Conservation (phyloP, 352 stramenopile species). For the Phytophthora sp. region DNA sequence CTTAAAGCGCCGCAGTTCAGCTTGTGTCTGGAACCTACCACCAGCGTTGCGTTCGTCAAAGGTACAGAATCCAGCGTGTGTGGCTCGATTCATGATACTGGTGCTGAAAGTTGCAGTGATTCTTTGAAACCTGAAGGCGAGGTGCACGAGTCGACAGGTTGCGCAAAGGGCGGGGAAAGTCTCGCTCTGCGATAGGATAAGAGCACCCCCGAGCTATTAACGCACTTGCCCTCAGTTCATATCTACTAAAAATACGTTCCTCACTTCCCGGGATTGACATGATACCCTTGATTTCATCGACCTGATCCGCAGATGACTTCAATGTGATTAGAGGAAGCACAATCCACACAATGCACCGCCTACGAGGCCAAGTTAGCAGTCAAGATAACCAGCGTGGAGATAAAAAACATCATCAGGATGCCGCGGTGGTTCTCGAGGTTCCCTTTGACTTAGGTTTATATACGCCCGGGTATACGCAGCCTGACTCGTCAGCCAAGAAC, state of each 20-base stretch:
- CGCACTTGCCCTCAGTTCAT: conserved; percentile 14
- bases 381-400: not conserved
- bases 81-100: conserved; percentile 57
- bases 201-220: conserved; percentile 28
- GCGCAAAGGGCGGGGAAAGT: not conserved
- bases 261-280: not conserved
- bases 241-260: conserved; percentile 36
- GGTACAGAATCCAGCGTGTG: conserved; percentile 69
- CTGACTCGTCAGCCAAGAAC: conserved; percentile 6
- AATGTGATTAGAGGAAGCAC: not conserved
- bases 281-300: no score
- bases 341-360: not conserved
- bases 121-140: not conserved
- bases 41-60: conserved; percentile 85
- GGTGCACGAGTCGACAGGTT: not conserved
- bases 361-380: not conserved
- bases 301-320: no score
- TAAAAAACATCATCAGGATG: conserved; percentile 3
- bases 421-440: conserved; percentile 1
- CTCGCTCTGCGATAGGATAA: conserved; percentile 19
- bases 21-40: conserved; percentile 74
- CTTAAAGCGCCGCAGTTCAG: conserved; percentile 80
- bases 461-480: conserved; percentile 44
- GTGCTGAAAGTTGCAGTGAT: conserved; percentile 9
- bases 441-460: conserved; percentile 52